Evolutionary conservation across 345 rosid species (phyloP), one percentile per base, ranked within the genome.

Genomic region (Mangifera indica): DNA sequence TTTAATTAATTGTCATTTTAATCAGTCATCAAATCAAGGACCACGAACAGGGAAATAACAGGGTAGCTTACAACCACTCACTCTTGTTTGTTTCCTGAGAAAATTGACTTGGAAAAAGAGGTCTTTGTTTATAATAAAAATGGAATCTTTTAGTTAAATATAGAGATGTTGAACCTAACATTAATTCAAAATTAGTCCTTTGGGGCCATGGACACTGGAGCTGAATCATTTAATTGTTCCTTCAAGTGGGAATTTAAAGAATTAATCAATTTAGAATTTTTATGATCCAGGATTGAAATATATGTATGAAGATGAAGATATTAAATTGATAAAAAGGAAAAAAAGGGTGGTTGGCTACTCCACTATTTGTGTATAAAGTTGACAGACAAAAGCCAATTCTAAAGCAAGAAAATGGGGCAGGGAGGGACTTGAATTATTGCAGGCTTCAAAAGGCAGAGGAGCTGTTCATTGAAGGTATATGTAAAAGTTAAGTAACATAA

Each of bases 401-500:
- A 69, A 73, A 78, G 75, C 72, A 65, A 72, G 26, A 44, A 67
- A 67, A 65, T 67, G 25, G 69, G 24, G 46, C 68, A 64, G 67
- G 22, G 29, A 49, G 15, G 8, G 42, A 37, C 42, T 63, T 46
- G 66, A 79, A 79, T 77, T 77, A 79, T 73, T 79, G 82, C 58
- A 72, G 61, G 49, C 65, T 68, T 60, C 66, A 64, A 71, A 46
- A 70, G 53, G 54, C 5, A 7, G 40, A 5, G 42, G 42, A 37
- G 42, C 42, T 37, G 66, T 40, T 11, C 66, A 80, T 70, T 20
- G 20, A 37, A 70, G 74, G 70, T 26, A 72, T 67, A 75, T 75
- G 87, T 84, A 77, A 75, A 72, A 66, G 44, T 32, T 58, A 82
- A 82, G 87, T 56, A 78, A 84, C 73, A 69, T 61, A 52, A 67